These are phyloP conservation scores for Aureobasidium sp. DNA, from an alignment of 2,329 filamentous ascomycete species.

Conservation along the genomic window DNA sequence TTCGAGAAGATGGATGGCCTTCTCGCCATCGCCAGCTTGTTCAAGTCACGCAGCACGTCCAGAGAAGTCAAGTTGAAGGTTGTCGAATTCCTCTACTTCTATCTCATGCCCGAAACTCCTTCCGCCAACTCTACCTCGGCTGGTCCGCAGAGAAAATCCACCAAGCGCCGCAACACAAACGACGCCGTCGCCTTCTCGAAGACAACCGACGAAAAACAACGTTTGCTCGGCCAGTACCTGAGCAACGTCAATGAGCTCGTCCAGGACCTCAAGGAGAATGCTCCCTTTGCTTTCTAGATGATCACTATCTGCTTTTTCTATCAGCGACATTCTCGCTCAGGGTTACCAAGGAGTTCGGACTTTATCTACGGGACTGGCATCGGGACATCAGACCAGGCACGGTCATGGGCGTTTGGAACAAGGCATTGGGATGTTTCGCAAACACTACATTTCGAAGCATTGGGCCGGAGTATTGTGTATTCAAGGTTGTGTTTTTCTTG, in stretches of 20 bases:
- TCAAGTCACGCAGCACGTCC: slow-evolving; percentile 79
- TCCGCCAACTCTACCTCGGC: slow-evolving; percentile 29
- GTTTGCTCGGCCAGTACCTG: slow-evolving; percentile 67
- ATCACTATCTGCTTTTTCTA: background rate
- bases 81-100: slow-evolving; percentile 98
- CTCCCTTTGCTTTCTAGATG: slow-evolving; percentile 52
- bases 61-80: slow-evolving; percentile 90
- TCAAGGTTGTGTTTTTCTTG: slow-evolving; percentile 5
- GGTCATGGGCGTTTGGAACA: background rate
- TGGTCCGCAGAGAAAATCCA: slow-evolving; percentile 22
- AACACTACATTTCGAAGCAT: slow-evolving; percentile 5
- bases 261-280: slow-evolving; percentile 68
- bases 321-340: background rate
- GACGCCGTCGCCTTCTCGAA: slow-evolving; percentile 37
- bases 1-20: slow-evolving; percentile 91
- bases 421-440: background rate
- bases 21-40: slow-evolving; percentile 82
- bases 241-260: slow-evolving; percentile 80
- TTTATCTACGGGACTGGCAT: background rate
- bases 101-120: slow-evolving; percentile 82
- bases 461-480: slow-evolving; percentile 8
- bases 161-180: slow-evolving; percentile 20
- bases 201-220: slow-evolving; percentile 75
- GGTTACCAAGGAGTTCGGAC: slow-evolving; percentile 2
- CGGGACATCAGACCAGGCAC: background rate